Evolutionary conservation across 129 eudicot genomes (phyloP), one percentile per base, ranked within the genome.

Genomic region (Ambrosia artemisiifolia): DNA sequence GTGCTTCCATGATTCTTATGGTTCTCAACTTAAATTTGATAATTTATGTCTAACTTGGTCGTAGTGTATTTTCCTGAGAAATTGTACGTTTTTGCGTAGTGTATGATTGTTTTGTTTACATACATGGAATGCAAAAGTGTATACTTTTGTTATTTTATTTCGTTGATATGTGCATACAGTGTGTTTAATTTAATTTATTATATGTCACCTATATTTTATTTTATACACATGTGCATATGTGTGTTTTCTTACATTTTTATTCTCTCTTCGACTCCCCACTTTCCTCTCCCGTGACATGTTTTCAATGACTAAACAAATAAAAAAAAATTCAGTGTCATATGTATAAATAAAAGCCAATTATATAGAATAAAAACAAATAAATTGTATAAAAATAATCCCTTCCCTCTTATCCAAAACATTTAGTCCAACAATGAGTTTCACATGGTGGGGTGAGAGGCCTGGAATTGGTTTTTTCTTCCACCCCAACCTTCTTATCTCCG

Each of bases 401-500:
- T 30, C 32, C 73, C 59, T 72, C 76, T 59, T 75, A 66, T 66
- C 73, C 67, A 53, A 53, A 50, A 9, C 18, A n/a, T n/a, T n/a
- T 54, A 51, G 60, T 10, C 19, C 59, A 66, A 75, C 60, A 34
- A 50, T 63, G 60, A 50, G 65, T 6, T 43, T 59, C 67, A 72
- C 67, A 57, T 72, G 68, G 69, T 46, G 33, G 77, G 77, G 77
- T 72, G 69, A 61, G 18, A 17, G 36, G 40, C 46, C 49, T 61
- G 20, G 20, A 46, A 32, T 60, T 60, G 43, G 12, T 54, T 8
- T 8, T 42, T 40, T 42, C 77, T 61, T 53, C 68, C 68, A 66
- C 74, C 80, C 74, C 60, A 66, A 30, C 67, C 65, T 75, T 75
- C 80, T 75, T 66, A 67, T 66, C 80, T 67, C 33, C 47, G 53